Conservation (phyloP, 2,329 filamentous ascomycete species). For the Beauveria medogensis region DNA sequence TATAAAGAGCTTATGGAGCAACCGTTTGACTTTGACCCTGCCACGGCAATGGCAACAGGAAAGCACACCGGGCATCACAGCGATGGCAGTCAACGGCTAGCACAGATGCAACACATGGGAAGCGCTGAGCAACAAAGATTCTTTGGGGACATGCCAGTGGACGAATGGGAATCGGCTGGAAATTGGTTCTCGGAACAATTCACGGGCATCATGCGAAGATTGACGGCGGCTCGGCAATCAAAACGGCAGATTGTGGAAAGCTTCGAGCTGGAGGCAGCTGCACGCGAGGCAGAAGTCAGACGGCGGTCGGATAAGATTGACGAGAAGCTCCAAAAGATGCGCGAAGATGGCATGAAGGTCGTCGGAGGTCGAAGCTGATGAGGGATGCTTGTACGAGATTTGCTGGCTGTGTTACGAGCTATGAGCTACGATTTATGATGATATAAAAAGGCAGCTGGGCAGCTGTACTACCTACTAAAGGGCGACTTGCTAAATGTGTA, state of each 20-base stretch:
- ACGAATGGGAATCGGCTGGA: slow-evolving; percentile 51
- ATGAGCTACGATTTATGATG: slow-evolving; percentile 9
- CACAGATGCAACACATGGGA: slow-evolving; percentile 39
- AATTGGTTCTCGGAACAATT: slow-evolving; percentile 54
- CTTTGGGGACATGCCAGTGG: slow-evolving; percentile 44
- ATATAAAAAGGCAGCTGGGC: background rate
- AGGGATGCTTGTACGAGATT: background rate
- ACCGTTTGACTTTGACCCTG: slow-evolving; percentile 50
- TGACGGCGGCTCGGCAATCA: slow-evolving; percentile 39
- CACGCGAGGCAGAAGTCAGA: slow-evolving; percentile 46
- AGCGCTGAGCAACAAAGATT: slow-evolving; percentile 40
- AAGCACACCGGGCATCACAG: slow-evolving; percentile 21
- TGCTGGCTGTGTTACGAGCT: background rate
- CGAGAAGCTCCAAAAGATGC: slow-evolving; percentile 45
- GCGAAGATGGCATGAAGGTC: slow-evolving; percentile 48
- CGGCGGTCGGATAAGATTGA: slow-evolving; percentile 46
- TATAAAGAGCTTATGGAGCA: slow-evolving; percentile 43
- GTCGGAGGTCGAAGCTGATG: slow-evolving; percentile 34
- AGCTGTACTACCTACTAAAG: background rate
- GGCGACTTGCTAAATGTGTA: slow-evolving; percentile 31
- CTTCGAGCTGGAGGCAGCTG: slow-evolving; percentile 49
- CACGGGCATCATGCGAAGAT: slow-evolving; percentile 36
- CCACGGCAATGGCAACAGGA: slow-evolving; percentile 33
- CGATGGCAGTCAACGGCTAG: slow-evolving; percentile 28
- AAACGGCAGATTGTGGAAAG: slow-evolving; percentile 42